Conservation (phyloP, 2,329 filamentous ascomycete species). For the Dendryphion nanum region DNA sequence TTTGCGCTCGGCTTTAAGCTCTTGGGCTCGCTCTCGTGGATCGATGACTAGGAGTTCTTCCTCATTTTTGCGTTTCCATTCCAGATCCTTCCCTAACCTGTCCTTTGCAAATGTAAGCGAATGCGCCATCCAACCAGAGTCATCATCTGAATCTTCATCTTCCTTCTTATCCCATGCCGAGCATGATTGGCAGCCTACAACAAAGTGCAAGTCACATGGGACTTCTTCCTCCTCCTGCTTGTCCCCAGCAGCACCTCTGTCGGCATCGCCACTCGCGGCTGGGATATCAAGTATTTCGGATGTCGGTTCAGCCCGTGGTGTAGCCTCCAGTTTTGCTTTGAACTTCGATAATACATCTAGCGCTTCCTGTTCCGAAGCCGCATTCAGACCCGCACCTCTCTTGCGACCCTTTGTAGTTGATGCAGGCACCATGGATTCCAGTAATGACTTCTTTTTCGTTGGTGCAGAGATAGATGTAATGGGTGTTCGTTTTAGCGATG, state of each 20-base stretch:
- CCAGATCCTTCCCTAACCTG: constrained; percentile 83
- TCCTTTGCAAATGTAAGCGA: constrained; percentile 84
- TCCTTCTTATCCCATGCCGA: constrained; percentile 76
- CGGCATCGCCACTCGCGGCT: constrained; percentile 25
- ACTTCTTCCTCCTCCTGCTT: constrained; percentile 40
- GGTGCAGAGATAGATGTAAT: constrained; percentile 30
- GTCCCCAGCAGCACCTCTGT: constrained; percentile 19
- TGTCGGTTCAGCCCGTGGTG: constrained; percentile 36
- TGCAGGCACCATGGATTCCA: constrained; percentile 73
- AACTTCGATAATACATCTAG: constrained; percentile 76
- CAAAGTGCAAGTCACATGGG: constrained; percentile 92
- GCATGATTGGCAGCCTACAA: constrained; percentile 92
- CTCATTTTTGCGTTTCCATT: constrained; percentile 85
- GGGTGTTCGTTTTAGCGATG: constrained; percentile 70
- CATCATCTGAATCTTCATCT: constrained; percentile 56
- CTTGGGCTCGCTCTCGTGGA: constrained; percentile 76
- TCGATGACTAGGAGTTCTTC: constrained; percentile 93
- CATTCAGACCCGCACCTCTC: constrained; percentile 61
- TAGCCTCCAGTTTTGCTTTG: constrained; percentile 65
- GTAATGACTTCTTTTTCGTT: constrained; percentile 56
- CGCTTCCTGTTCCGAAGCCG: constrained; percentile 49
- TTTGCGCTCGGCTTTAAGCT: constrained; percentile 62
- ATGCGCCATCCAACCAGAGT: constrained; percentile 81
- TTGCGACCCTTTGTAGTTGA: constrained; percentile 71
- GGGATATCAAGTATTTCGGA: constrained; percentile 17